Percentiles rank a stretch among this genome's conserved stretches.
Conservation (phyloP, 495 filamentous ascomycete genomes). For the Aspergillus cavernicola region DNA sequence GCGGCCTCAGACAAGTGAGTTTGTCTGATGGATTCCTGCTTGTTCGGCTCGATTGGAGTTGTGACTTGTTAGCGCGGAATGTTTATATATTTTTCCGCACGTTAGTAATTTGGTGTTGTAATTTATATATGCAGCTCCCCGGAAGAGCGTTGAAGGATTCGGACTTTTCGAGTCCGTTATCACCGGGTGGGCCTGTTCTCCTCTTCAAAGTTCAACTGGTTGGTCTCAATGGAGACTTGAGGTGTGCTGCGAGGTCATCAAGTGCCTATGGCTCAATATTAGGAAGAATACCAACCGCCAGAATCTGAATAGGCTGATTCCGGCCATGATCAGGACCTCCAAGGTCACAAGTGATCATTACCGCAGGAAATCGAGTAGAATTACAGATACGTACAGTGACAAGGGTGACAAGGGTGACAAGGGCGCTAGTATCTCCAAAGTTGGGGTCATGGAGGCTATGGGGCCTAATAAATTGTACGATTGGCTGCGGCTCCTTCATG, state of each 20-base stretch:
- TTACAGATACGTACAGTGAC: not conserved
- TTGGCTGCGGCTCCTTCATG: conserved; percentile 9
- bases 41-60: not conserved
- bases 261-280: no score
- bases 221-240: no score
- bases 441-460: conserved; percentile 17
- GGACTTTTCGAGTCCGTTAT: not conserved
- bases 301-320: not conserved
- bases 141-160: not conserved
- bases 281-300: no score
- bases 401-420: not conserved
- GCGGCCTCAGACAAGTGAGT: no score
- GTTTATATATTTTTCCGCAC: no score
- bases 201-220: no score
- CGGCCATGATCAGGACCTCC: not conserved
- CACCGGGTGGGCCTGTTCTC: not conserved
- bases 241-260: no score
- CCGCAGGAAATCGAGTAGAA: not conserved
- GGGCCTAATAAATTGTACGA: conserved; percentile 13
- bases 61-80: not conserved
- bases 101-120: no score
- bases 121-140: no score
- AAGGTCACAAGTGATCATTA: not conserved
- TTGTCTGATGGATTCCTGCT: not conserved
- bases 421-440: conserved; percentile 15